Base-by-base conservation (phyloP, 2,329 filamentous ascomycete genomes). In the Chalara sp. region DNA sequence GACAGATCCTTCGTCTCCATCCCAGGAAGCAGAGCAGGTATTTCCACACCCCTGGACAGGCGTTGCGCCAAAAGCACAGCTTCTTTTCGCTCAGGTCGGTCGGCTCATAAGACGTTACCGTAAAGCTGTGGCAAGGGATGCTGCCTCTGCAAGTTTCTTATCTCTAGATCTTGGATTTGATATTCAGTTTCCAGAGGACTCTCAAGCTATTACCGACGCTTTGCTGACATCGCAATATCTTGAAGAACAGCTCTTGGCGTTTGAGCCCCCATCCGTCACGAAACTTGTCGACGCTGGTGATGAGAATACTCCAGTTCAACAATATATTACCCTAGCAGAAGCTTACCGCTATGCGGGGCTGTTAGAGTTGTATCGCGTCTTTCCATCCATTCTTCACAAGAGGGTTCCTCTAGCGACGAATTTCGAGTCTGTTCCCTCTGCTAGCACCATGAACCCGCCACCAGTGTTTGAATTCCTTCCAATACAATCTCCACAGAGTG, bases 21-120 rank as follows among this genome's bases (percentile, higher is more conserved):
- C 6, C 3, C 44, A 51, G 6, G 52, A 56, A 1, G 51, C 41
- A 29, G 53, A 51, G 6, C 54, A 56, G 40, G 51, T 63, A 10
- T 64, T 64, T 29, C 61, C 61, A 40, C 61, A 64, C 50, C 61
- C 61, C 1, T 64, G 61, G 61, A 62, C 61, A 4, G 61, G 61
- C 1, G 55, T 64, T 1, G 55, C 61, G 6, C 61, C 61, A 1
- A 58, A 57, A 47, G 54, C 60, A 2, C 59, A 63, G 28, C 52
- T 48, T 6, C 50, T 64, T 6, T 63, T 64, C 37, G 58, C 61
- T 2, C 56, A 62, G 43, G 60, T 62, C 10, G 61, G 61, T 29
- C 53, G 61, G 4, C 55, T 64, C 21, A 59, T 64, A 37, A 53
- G 61, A 13, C 55, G 44, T 37, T 59, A 60, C 45, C 57, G 61